Percentiles rank a stretch among this genome's conserved stretches.
Conservation (phyloP, 805 yeast genomes). For the Metschnikowia vanudenii region DNA sequence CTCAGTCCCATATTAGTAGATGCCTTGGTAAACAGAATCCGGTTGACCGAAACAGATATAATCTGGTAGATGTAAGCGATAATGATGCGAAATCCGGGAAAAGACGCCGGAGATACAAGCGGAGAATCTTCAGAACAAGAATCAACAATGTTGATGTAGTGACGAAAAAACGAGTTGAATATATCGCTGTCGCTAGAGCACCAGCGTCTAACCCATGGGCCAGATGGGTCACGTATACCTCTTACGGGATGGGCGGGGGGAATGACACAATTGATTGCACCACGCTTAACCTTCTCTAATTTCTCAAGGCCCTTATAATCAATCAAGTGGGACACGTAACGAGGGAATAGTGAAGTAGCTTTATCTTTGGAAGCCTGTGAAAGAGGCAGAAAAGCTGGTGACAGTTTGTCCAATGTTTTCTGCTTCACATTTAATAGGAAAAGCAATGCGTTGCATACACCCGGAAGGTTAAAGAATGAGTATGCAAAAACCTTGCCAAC, state of each 20-base stretch:
- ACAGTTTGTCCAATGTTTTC: conserved; percentile 34
- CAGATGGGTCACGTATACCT: conserved; percentile 57
- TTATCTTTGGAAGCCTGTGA: conserved; percentile 2
- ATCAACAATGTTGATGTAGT: conserved; percentile 42
- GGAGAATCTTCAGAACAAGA: conserved; percentile 6
- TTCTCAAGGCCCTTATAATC: conserved; percentile 35
- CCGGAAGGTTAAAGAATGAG: conserved; percentile 53
- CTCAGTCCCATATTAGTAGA: conserved; percentile 2
- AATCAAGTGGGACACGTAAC: conserved; percentile 29
- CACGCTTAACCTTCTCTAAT: conserved; percentile 27
- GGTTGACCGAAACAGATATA: conserved; percentile 30
- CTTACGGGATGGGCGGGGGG: conserved; percentile 43
- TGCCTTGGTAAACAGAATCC: conserved; percentile 13
- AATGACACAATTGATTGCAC: conserved; percentile 33
- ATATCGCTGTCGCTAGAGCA: conserved; percentile 53
- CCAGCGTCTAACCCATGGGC: conserved; percentile 65
- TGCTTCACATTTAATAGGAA: conserved; percentile 58
- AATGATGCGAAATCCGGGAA: conserved; percentile 46
- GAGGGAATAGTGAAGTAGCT: conserved; percentile 26
- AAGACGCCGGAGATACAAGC: conserved; percentile 9
- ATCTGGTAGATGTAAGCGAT: conserved; percentile 48
- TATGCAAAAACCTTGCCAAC: conserved; percentile 71
- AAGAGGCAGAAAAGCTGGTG: conserved; percentile 3
- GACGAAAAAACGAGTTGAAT: conserved; percentile 60
- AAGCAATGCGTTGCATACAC: conserved; percentile 54